phyloP scores from a whole-genome alignment of 768 basidiomycete genomes.

The Phlegmacium glaucopus region DNA sequence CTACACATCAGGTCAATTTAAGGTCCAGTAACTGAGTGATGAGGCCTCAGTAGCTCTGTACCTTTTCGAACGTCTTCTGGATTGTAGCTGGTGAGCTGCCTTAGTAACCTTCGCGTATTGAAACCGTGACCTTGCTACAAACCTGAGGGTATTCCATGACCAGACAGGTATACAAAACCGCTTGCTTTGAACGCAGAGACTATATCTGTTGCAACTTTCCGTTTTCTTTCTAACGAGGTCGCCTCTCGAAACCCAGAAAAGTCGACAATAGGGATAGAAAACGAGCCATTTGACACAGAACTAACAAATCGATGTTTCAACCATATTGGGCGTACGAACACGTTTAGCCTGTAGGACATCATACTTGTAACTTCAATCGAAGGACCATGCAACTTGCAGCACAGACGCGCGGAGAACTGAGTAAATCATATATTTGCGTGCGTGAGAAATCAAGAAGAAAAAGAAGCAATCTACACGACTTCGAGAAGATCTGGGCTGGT shows the following conservation, averaged over 20 bases:
- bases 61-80: constrained; percentile 63
- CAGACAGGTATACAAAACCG: constrained; percentile 76
- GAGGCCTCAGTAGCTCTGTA: constrained; percentile 18
- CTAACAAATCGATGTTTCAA: constrained; percentile 24
- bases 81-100: constrained; percentile 36
- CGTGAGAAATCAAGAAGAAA: too few species aligned
- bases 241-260: constrained; percentile 64
- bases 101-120: constrained; percentile 29
- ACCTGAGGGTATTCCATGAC: constrained; percentile 65
- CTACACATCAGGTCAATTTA: too few species aligned
- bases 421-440: too few species aligned
- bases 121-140: constrained; percentile 17
- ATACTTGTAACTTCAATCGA: too few species aligned
- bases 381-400: too few species aligned
- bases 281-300: constrained; percentile 24
- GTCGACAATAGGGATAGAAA: constrained; percentile 75
- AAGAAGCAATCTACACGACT: constrained; percentile 4
- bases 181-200: constrained; percentile 77
- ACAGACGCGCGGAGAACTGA: too few species aligned
- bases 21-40: constrained; percentile 1
- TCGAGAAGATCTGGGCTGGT: constrained; percentile 30
- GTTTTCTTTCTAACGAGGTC: constrained; percentile 49
- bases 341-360: constrained; percentile 21
- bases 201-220: constrained; percentile 60
- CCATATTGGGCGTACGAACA: constrained; percentile 15